Conservation (phyloP, 495 filamentous ascomycete species). For the Parachaetomium inaequale region DNA sequence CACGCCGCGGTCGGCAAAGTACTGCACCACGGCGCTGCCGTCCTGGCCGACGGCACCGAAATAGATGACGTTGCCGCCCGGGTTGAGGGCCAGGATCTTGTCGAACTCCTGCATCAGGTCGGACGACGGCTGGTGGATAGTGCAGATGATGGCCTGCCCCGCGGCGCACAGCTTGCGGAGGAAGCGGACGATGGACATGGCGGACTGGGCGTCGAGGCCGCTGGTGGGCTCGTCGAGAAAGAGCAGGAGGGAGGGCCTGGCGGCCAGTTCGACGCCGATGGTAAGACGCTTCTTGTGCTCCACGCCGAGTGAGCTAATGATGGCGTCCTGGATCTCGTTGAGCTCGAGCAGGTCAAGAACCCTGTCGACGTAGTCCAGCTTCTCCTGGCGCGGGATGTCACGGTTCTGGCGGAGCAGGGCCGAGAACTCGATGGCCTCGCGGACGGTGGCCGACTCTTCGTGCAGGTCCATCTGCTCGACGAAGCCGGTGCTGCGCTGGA, state of each 20-base stretch:
- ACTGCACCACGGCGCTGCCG: constrained; percentile 44
- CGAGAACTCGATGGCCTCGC: constrained; percentile 76
- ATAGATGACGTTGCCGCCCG: constrained; percentile 68
- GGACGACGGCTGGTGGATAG: constrained; percentile 76
- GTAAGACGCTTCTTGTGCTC: constrained; percentile 65
- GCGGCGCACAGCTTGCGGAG: constrained; percentile 76
- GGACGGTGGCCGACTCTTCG: constrained; percentile 76
- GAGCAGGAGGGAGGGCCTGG: constrained; percentile 72
- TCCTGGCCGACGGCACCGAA: constrained; percentile 58
- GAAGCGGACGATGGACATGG: constrained; percentile 78
- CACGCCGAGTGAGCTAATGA: constrained; percentile 72
- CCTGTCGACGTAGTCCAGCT: constrained; percentile 78
- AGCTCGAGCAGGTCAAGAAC: constrained; percentile 84
- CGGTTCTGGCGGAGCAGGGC: constrained; percentile 76
- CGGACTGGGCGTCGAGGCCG: constrained; percentile 82
- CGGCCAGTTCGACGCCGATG: constrained; percentile 88
- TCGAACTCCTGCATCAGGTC: constrained; percentile 77
- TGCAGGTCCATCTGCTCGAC: constrained; percentile 88
- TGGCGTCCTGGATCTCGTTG: constrained; percentile 73
- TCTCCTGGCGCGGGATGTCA: constrained; percentile 61
- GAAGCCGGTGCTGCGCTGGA: constrained; percentile 79
- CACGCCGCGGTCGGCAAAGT: constrained; percentile 62
- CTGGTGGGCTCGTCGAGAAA: constrained; percentile 80
- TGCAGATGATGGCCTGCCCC: constrained; percentile 69
- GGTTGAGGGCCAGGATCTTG: constrained; percentile 62